phyloP scores from a whole-genome alignment of 768 basidiomycete species.

The Lentinula lateritia region DNA sequence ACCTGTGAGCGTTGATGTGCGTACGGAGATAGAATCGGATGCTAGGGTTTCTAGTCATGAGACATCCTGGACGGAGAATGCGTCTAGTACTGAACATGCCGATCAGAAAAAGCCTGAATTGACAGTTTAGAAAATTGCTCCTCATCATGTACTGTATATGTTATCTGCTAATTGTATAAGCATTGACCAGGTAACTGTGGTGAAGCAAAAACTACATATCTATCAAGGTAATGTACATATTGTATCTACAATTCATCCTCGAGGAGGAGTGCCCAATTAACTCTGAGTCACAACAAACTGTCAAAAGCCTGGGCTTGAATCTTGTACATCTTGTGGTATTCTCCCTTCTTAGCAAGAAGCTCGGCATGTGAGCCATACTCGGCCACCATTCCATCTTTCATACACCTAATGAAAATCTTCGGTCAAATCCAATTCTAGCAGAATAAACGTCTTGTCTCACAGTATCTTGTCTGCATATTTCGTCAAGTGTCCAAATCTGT shows the following conservation, averaged over 20 bases:
- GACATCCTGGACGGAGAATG: neutral
- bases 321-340: constrained; percentile 28
- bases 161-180: no score
- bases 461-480: constrained; percentile 31
- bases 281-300: neutral
- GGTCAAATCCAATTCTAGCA: neutral
- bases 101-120: neutral
- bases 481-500: constrained; percentile 31
- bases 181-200: no score
- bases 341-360: constrained; percentile 24
- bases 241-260: no score
- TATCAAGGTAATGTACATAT: no score
- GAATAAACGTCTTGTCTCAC: constrained; percentile 13
- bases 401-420: constrained; percentile 19
- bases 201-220: no score
- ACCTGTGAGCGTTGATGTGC: neutral
- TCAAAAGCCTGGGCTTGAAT: constrained; percentile 29
- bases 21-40: neutral
- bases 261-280: no score
- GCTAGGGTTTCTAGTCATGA: neutral
- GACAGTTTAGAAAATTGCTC: neutral
- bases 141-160: no score
- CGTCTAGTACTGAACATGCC: neutral
- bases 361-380: constrained; percentile 28
- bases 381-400: constrained; percentile 29